phyloP scores from a whole-genome alignment of 2,329 filamentous ascomycete species.

The Trichoderma simmonsii region DNA sequence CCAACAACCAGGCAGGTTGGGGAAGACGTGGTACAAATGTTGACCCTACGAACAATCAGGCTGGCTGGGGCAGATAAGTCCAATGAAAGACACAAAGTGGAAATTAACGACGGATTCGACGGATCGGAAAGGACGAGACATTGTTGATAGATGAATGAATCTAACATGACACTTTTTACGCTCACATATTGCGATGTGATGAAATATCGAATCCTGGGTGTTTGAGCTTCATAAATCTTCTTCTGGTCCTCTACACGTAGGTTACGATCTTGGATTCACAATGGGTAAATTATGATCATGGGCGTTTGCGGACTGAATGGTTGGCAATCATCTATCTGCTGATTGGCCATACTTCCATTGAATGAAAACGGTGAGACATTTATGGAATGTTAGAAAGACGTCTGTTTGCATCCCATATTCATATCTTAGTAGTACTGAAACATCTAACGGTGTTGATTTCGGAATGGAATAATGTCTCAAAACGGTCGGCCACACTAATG shows the following conservation, averaged over 20 bases:
- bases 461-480: neutral
- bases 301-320: neutral
- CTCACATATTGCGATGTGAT: neutral
- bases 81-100: neutral
- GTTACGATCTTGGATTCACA: neutral
- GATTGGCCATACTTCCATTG: neutral
- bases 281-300: neutral
- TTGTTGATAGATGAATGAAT: neutral
- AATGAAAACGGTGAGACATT: neutral
- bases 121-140: neutral
- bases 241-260: fast-evolving
- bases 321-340: neutral
- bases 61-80: neutral
- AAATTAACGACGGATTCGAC: fast-evolving
- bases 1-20: constrained; percentile 7
- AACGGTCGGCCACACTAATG: neutral
- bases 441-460: neutral
- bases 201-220: neutral
- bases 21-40: neutral
- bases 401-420: neutral
- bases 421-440: neutral
- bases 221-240: neutral
- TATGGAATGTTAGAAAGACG: neutral
- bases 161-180: fast-evolving
- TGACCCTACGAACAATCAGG: neutral